Base-by-base conservation (phyloP, 768 basidiomycete species). In the Psilocybe sp. region DNA sequence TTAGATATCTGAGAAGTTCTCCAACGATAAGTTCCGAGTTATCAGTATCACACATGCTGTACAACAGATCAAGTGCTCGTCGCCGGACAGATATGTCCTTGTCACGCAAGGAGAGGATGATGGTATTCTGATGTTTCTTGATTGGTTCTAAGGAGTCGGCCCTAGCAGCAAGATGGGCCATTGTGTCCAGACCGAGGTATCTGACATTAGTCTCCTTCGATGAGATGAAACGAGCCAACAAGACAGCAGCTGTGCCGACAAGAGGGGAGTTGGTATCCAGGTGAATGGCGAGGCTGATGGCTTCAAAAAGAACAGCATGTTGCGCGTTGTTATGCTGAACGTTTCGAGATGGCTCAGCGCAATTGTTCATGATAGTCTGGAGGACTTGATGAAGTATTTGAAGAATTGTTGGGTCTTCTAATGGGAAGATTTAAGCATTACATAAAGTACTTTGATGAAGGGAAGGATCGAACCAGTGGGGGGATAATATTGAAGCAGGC, bases 311-410 rank as follows among this genome's bases (percentile, higher is more conserved):
- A n/a, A 99, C 84, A 1, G 97, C 90, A 63, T 98, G 93, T 63
- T 97, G 96, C 9, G 96, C 97, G 60, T 99, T 99, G 67, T 96
- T 98, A 63, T 99, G 97, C 64, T 99, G 97, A 11, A 98, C 90
- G 58, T 98, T 98, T 56, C 90, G 79, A 10, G 92, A 87, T 8
- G 89, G 88, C 61, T 97, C 95, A 8, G 92, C 87, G 60, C 89
- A 84, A 60, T 87, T 94, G 59, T 87, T 88, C 82, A 98, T 92
- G 63, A 93, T 85, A 6, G 87, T 87, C 60, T 92, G 87, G 47
- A 99, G 73, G 9, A 97, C 89, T 54, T 89, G 78, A 54, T 91
- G 82, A 40, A 99, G 70, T 31, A 87, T 83, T 18, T 79, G 77
- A 18, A 84, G 81, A 53, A 96, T 75, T 5, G 90, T 84, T 0